Conservation (phyloP, 2,329 filamentous ascomycete species). For the Paraconiothyrium brasiliense region DNA sequence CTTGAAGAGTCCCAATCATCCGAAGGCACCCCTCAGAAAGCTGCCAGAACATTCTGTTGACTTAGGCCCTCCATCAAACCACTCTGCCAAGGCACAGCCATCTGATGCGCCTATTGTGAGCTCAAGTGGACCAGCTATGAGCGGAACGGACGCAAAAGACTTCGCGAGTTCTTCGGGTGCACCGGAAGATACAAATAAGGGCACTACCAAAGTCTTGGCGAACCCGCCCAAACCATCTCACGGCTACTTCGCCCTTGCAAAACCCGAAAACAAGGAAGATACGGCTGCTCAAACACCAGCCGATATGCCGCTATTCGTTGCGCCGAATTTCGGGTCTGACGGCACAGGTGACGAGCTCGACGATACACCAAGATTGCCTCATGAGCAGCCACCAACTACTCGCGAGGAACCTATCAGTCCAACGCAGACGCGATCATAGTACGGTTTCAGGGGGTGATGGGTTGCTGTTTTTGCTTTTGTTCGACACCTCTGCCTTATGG, state of each 20-base stretch:
- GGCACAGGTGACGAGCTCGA: slow-evolving; percentile 18
- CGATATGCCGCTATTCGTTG: slow-evolving; percentile 33
- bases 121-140: not conserved
- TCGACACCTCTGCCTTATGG: not conserved
- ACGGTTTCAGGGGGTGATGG: not conserved
- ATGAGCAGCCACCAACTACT: slow-evolving; percentile 7
- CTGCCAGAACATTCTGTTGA: slow-evolving; percentile 49
- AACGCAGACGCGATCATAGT: slow-evolving; percentile 18
- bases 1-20: slow-evolving; percentile 45
- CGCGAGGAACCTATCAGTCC: slow-evolving; percentile 32
- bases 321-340: slow-evolving; percentile 34
- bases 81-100: not conserved
- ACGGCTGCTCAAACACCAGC: slow-evolving; percentile 3
- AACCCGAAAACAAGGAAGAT: slow-evolving; percentile 10
- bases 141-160: not conserved
- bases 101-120: not conserved
- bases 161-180: not conserved
- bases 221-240: not conserved
- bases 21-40: slow-evolving; percentile 41
- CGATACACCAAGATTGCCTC: slow-evolving; percentile 5
- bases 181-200: not conserved
- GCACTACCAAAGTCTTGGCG: not conserved
- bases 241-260: slow-evolving; percentile 3
- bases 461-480: not conserved
- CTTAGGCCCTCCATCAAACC: slow-evolving; percentile 20